Base-by-base conservation (phyloP, 257 asterid genomes). In the Jasminum sambac region DNA sequence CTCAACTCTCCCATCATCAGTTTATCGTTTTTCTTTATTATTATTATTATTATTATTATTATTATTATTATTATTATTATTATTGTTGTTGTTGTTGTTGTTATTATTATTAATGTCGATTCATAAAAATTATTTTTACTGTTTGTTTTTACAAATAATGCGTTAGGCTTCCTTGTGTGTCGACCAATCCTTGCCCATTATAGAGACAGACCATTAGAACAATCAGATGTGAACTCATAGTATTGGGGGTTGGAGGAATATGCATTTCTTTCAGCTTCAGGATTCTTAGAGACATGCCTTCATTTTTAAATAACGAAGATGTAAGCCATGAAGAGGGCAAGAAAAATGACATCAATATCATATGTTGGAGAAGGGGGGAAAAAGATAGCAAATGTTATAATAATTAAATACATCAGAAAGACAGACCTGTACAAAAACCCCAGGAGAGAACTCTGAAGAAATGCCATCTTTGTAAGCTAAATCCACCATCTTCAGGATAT, bases 361-460 rank as follows among this genome's bases (percentile, higher is more conserved):
- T 68, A 36, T 23, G 34, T 24, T 36, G 41, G 60, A 41, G 38
- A 59, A 62, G 55, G 17, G n/a, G 13, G 19, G 17, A 64, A 64
- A 5, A 40, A 0, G 2, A 21, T 17, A n/a, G n/a, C n/a, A n/a
- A n/a, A n/a, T n/a, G n/a, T n/a, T n/a, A n/a, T 16, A 57, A 13
- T 68, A 8, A 50, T 17, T 34, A 48, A 43, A 68, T n/a, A n/a
- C 39, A 11, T 55, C 34, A 50, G 41, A 37, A 48, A 71, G 70
- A 63, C 46, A 39, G 62, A 95, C 99, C 96, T 95, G 99, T 66
- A 95, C 80, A 78, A 91, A 95, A 75, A 95, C 96, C 50, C 99
- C 99, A 39, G 97, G 96, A 72, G 96, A 84, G 40, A 74, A 72
- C 78, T 89, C 97, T 58, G 99, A 91, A 75, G 85, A 16, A 72